These are phyloP conservation scores for Vigna mungo DNA, from an alignment of 306 rosid species.

Conservation along the genomic window DNA sequence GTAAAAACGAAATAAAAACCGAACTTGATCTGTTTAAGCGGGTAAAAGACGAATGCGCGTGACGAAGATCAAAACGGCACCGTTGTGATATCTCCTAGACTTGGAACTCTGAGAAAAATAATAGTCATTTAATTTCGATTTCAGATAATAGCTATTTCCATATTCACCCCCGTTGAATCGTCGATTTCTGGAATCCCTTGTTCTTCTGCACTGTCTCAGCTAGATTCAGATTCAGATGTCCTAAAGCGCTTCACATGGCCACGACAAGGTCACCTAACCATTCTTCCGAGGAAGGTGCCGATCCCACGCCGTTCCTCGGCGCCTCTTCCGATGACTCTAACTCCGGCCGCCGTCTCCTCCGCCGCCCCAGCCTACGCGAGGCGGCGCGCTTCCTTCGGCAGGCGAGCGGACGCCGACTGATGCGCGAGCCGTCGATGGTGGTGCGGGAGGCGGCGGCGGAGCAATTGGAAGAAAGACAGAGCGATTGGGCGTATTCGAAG, in stretches of 20 bases:
- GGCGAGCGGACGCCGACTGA: slow-evolving; percentile 78
- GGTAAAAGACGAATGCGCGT: slow-evolving; percentile 1
- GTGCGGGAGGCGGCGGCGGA: slow-evolving; percentile 96
- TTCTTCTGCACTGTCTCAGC: neutral
- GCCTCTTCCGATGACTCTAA: slow-evolving; percentile 65
- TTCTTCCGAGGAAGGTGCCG: slow-evolving; percentile 70
- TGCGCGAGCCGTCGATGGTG: slow-evolving; percentile 96
- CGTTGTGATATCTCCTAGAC: neutral
- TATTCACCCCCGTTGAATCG: neutral
- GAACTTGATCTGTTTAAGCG: neutral
- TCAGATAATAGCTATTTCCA: neutral
- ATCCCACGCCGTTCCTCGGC: slow-evolving; percentile 71
- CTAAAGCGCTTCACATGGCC: slow-evolving; percentile 60
- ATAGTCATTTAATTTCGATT: neutral
- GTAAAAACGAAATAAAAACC: neutral
- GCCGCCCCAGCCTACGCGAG: slow-evolving; percentile 80
- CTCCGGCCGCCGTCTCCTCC: slow-evolving; percentile 62
- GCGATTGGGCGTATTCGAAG: slow-evolving; percentile 99
- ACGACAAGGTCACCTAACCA: slow-evolving; percentile 63
- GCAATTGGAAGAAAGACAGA: slow-evolving; percentile 92
- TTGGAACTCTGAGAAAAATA: neutral
- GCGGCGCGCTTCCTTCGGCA: slow-evolving; percentile 93
- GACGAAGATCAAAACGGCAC: neutral
- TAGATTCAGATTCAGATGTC: slow-evolving; percentile 36
- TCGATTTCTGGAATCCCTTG: neutral